Conservation (phyloP, 345 rosid genomes). For the Angophora floribunda region DNA sequence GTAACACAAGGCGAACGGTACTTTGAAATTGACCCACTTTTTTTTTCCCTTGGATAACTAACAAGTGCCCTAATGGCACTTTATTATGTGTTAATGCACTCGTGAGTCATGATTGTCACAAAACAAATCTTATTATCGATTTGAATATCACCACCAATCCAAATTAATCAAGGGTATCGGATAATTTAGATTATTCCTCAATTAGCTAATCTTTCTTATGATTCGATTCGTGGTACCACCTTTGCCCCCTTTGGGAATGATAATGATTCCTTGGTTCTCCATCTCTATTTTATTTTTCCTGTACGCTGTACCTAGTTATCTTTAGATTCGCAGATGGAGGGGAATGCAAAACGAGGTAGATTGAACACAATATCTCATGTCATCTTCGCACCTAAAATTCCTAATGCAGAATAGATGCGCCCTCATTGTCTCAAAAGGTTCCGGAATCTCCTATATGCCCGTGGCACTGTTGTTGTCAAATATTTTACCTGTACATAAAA, state of each 20-base stretch:
- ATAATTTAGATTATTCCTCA: not conserved
- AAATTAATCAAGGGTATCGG: not conserved
- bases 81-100: not conserved
- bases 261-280: not conserved
- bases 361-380: not conserved
- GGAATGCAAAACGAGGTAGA: not conserved
- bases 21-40: not conserved
- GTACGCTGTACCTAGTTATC: not conserved
- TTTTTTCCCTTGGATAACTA: not conserved
- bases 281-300: not conserved
- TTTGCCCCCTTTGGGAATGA: not conserved
- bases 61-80: not conserved
- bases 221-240: not conserved
- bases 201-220: not conserved
- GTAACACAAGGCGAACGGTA: not conserved
- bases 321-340: not conserved
- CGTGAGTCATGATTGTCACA: not conserved
- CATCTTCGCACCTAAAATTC: not conserved
- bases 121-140: not conserved
- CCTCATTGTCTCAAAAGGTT: not conserved
- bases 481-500: not conserved
- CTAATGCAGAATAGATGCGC: not conserved
- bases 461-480: not conserved
- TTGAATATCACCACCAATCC: not conserved
- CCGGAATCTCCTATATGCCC: not conserved